A percentile compares a stretch with the other conserved stretches of the same genome.
These are phyloP conservation scores for Raffaelea ambrosiae DNA, from an alignment of 2,329 filamentous ascomycete genomes.

Conservation along the genomic window DNA sequence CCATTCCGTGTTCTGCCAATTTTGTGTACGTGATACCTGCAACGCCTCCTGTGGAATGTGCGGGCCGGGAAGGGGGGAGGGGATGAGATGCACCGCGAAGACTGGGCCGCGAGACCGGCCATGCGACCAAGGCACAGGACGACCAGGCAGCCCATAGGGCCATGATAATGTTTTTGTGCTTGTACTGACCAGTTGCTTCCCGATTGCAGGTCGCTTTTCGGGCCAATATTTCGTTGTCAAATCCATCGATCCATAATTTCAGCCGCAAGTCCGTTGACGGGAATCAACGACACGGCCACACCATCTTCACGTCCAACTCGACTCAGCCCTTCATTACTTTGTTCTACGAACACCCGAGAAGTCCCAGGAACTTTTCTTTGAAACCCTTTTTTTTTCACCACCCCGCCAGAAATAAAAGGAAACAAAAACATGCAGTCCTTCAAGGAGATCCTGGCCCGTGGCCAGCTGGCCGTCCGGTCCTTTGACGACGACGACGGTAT, in stretches of 20 bases:
- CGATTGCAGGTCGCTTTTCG: too few species aligned
- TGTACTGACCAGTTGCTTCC: too few species aligned
- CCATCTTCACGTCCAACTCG: background rate
- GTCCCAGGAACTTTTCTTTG: background rate
- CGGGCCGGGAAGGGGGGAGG: background rate
- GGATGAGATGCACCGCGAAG: background rate
- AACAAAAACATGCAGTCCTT: constrained; percentile 26
- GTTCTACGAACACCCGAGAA: background rate
- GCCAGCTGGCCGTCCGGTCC: constrained; percentile 40
- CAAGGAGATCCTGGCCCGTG: constrained; percentile 28
- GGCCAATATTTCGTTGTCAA: background rate
- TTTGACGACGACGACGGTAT: constrained; percentile 19
- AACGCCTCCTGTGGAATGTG: background rate
- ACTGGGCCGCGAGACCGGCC: background rate
- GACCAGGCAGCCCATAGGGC: too few species aligned
- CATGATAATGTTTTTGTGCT: too few species aligned
- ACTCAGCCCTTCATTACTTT: background rate
- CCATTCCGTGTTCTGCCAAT: background rate
- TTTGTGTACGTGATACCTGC: background rate
- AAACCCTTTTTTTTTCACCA: background rate
- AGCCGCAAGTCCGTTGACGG: background rate
- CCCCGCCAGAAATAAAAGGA: background rate
- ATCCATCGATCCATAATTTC: background rate
- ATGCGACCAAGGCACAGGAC: background rate
- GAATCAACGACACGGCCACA: background rate